These are phyloP conservation scores for Chlamydomonas sphaeroides DNA, from an alignment of 139 green algal species.

Conservation along the genomic window DNA sequence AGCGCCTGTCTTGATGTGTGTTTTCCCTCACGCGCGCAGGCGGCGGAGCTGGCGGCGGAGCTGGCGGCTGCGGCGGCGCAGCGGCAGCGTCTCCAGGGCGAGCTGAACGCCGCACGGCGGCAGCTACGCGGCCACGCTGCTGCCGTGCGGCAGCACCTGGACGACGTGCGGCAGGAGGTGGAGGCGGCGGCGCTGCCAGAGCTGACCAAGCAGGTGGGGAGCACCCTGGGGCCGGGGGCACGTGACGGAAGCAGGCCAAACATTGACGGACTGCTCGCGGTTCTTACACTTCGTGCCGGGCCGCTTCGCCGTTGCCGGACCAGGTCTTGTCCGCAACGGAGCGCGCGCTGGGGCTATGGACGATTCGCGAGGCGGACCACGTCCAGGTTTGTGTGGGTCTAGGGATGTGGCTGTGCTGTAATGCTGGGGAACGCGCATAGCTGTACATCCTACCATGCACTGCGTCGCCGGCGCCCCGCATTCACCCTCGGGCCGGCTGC, in stretches of 20 bases:
- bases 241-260: no score
- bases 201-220: background rate
- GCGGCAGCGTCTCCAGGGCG: background rate
- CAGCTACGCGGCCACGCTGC: background rate
- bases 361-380: slow-evolving; percentile 29
- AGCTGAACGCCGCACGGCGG: slow-evolving; percentile 6
- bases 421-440: no score
- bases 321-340: background rate
- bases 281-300: no score
- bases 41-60: background rate
- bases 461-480: no score
- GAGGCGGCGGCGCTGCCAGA: slow-evolving; percentile 9
- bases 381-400: slow-evolving; percentile 25
- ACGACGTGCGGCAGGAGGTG: slow-evolving; percentile 21
- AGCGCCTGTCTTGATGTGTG: no score
- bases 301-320: no score
- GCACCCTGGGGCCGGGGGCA: no score
- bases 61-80: background rate
- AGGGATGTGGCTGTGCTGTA: no score
- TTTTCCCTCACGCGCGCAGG: background rate
- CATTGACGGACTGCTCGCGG: no score
- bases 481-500: no score
- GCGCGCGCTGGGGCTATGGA: slow-evolving; percentile 2
- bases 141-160: slow-evolving; percentile 15
- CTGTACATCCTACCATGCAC: no score